Percentiles rank a stretch among this genome's conserved stretches.
Evolutionary conservation across 2,329 filamentous ascomycete species (phyloP).

Genomic region (Myriosclerotinia curreyana): DNA sequence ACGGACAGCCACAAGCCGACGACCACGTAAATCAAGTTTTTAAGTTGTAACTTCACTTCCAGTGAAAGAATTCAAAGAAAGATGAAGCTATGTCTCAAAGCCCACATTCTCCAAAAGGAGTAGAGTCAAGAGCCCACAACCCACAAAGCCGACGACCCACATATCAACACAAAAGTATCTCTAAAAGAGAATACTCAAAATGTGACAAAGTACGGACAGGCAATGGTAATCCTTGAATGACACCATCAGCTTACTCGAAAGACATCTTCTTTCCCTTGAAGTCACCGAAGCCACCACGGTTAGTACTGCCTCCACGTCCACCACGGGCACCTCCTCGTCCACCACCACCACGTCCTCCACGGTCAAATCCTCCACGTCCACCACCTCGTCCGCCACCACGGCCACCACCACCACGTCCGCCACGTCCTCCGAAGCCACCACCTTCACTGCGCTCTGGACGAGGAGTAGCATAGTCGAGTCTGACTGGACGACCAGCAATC

Average conservation of each 20-base stretch:
- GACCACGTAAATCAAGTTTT: constrained; percentile 39
- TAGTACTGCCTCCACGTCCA: constrained; percentile 45
- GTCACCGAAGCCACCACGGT: constrained; percentile 55
- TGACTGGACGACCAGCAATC: constrained; percentile 61
- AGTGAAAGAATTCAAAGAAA: constrained; percentile 11
- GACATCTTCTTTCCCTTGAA: constrained; percentile 56
- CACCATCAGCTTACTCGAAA: constrained; percentile 32
- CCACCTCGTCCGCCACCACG: constrained; percentile 36
- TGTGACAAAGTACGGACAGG: constrained; percentile 35
- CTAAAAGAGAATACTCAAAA: constrained; percentile 24
- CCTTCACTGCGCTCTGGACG: constrained; percentile 50
- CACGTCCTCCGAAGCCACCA: constrained; percentile 46
- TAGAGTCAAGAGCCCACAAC: constrained; percentile 42
- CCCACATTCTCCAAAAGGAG: constrained; percentile 40
- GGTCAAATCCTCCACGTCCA: constrained; percentile 41
- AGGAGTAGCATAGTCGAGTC: constrained; percentile 65
- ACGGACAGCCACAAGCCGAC: constrained; percentile 39
- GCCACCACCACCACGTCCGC: constrained; percentile 45
- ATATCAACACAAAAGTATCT: constrained; percentile 31
- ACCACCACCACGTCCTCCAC: constrained; percentile 43
- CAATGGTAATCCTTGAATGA: constrained; percentile 27
- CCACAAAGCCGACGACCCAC: constrained; percentile 41
- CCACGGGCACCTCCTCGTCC: constrained; percentile 44
- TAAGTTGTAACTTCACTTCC: constrained; percentile 30
- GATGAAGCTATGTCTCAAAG: constrained; percentile 39